Evolutionary conservation across 2,329 filamentous ascomycete species (phyloP).

Genomic region (Hypoxylon sp.): DNA sequence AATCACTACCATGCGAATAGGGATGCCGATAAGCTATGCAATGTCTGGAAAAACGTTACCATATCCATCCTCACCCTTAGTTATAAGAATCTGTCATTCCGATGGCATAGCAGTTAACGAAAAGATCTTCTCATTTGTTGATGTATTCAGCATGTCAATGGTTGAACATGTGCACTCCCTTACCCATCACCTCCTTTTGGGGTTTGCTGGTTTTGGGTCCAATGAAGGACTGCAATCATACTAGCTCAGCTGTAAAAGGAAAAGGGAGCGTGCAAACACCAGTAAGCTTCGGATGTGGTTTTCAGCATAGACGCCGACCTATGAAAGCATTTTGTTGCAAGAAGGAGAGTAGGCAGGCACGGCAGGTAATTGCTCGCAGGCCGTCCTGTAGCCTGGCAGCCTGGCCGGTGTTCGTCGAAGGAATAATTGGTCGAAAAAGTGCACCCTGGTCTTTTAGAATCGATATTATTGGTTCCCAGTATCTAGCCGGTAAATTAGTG

Average conservation of each 20-base stretch:
- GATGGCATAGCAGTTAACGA: constrained; percentile 18
- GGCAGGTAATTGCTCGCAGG: constrained; percentile 22
- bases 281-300: constrained; percentile 23
- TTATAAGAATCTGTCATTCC: constrained; percentile 24
- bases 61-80: constrained; percentile 11
- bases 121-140: constrained; percentile 10
- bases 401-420: constrained; percentile 1
- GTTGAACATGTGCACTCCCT: constrained; percentile 9
- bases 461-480: constrained; percentile 31
- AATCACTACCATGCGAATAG: constrained; percentile 19
- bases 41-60: constrained; percentile 27
- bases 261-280: constrained; percentile 10
- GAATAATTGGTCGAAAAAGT: constrained; percentile 30
- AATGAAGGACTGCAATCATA: constrained; percentile 10
- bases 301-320: constrained; percentile 38
- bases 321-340: constrained; percentile 25
- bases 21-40: constrained; percentile 35
- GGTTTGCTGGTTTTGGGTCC: constrained; percentile 13
- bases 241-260: constrained; percentile 10
- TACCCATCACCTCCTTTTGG: constrained; percentile 6
- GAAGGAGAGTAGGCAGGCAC: background rate
- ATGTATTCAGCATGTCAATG: constrained; percentile 6
- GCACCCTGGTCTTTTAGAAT: constrained; percentile 21
- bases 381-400: constrained; percentile 27
- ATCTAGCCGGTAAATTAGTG: constrained; percentile 45